phyloP scores from a whole-genome alignment of 768 basidiomycete species.

The Hericium rajendrae region DNA sequence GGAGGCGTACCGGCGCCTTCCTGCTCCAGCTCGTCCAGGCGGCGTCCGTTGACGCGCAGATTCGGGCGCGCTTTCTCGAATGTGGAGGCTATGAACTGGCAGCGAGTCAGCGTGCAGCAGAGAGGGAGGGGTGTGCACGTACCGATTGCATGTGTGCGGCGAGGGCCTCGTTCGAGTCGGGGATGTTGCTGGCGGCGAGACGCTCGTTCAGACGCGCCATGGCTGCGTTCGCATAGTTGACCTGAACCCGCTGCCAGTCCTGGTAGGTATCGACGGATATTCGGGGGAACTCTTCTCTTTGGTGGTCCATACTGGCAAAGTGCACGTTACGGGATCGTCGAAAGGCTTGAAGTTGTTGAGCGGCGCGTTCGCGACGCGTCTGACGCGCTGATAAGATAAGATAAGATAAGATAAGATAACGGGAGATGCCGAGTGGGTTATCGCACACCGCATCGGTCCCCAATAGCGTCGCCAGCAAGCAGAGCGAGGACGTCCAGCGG shows the following conservation, averaged over 20 bases:
- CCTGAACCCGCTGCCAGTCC: slow-evolving; percentile 12
- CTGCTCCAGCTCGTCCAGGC: slow-evolving; percentile 8
- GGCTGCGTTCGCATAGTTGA: slow-evolving; percentile 9
- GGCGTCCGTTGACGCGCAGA: slow-evolving; percentile 13
- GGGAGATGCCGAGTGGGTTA: neutral
- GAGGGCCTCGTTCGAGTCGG: too few relatives aligned
- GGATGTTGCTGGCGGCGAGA: too few relatives aligned
- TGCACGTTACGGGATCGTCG: neutral
- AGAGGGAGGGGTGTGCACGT: too few relatives aligned
- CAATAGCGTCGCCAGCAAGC: neutral
- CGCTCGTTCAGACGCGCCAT: slow-evolving; percentile 3
- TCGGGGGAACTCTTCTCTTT: slow-evolving; percentile 10
- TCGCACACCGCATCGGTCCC: neutral
- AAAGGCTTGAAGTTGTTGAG: neutral
- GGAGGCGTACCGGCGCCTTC: slow-evolving; percentile 5
- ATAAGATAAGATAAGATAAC: neutral
- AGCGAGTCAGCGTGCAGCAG: too few relatives aligned
- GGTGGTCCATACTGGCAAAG: slow-evolving; percentile 6
- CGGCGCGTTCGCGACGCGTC: neutral
- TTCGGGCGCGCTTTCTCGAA: slow-evolving; percentile 13
- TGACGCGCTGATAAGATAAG: neutral
- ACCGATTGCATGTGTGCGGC: too few relatives aligned
- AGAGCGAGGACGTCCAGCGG: neutral
- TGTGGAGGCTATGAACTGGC: slow-evolving; percentile 10
- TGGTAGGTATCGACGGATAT: slow-evolving; percentile 9